Percentiles rank a stretch among this genome's conserved stretches.
Conservation (phyloP, 805 yeast genomes). For the Kuraishia cidri region DNA sequence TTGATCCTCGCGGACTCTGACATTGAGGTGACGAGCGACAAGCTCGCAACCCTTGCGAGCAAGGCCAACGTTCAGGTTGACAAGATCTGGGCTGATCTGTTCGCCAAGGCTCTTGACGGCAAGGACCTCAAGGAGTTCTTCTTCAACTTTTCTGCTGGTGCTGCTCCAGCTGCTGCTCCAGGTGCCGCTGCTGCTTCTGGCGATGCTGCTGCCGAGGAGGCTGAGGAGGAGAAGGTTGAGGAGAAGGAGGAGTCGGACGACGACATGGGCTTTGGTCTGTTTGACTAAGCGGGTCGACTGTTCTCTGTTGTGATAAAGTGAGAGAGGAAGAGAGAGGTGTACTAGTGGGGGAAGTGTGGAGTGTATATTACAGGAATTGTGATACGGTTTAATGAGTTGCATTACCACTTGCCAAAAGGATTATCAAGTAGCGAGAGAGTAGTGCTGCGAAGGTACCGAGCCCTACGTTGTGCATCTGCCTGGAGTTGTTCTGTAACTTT, state of each 20-base stretch:
- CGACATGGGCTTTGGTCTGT: slow-evolving; percentile 89
- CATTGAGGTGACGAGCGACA: slow-evolving; percentile 81
- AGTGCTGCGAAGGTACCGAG: too few relatives aligned
- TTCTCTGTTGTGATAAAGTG: too few relatives aligned
- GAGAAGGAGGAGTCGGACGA: slow-evolving; percentile 66
- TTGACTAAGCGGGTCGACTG: slow-evolving; percentile 62
- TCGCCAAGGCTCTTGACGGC: slow-evolving; percentile 76
- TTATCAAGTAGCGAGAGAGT: too few relatives aligned
- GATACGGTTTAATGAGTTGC: too few relatives aligned
- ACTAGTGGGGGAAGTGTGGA: too few relatives aligned
- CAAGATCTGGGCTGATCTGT: slow-evolving; percentile 73
- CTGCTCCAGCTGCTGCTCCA: slow-evolving; percentile 42
- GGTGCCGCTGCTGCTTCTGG: slow-evolving; percentile 36
- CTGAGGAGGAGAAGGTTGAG: slow-evolving; percentile 50
- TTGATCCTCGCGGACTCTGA: slow-evolving; percentile 96
- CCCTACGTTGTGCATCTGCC: too few relatives aligned
- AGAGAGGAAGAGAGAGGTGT: too few relatives aligned
- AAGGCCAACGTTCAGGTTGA: slow-evolving; percentile 79
- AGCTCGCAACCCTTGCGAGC: slow-evolving; percentile 60
- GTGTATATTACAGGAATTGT: too few relatives aligned
- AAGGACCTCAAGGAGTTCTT: slow-evolving; percentile 66
- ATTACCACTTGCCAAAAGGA: too few relatives aligned
- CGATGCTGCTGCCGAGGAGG: slow-evolving; percentile 36
- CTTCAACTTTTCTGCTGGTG: slow-evolving; percentile 42
- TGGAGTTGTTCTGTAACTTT: too few relatives aligned